Conservation (phyloP, 148 eudicot species). For the Fallopia convolvulus region DNA sequence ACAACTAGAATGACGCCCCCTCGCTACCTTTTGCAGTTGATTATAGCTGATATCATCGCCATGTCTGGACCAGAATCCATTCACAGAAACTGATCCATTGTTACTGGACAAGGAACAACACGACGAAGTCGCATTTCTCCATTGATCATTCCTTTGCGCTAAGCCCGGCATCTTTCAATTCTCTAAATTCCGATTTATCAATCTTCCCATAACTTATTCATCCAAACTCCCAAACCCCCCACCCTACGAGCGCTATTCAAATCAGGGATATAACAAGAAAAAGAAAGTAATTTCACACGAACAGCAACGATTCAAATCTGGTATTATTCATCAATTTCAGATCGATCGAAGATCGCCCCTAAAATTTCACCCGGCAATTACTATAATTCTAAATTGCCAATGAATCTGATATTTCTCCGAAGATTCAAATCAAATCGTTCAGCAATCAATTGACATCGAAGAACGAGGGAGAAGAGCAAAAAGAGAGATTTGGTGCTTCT, state of each 20-base stretch:
- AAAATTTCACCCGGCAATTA: background rate
- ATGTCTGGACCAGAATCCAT: slow-evolving; percentile 83
- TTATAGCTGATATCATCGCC: slow-evolving; percentile 59
- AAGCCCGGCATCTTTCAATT: slow-evolving; percentile 64
- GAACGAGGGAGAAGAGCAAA: background rate
- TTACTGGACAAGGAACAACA: slow-evolving; percentile 31
- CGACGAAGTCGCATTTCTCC: slow-evolving; percentile 34
- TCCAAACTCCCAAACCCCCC: slow-evolving; percentile 4
- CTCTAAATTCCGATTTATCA: slow-evolving; percentile 23
- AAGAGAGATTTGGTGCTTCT: background rate
- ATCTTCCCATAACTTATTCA: slow-evolving; percentile 19
- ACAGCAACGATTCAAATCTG: slow-evolving; percentile 19
- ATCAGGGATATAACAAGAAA: slow-evolving; percentile 2
- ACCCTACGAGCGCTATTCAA: background rate
- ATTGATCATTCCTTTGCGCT: slow-evolving; percentile 46
- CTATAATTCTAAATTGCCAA: background rate
- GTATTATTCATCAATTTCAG: slow-evolving; percentile 5
- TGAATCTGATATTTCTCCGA: slow-evolving; percentile 8
- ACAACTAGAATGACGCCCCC: background rate
- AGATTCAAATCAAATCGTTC: slow-evolving; percentile 10
- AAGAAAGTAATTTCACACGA: background rate
- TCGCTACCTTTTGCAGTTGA: slow-evolving; percentile 83
- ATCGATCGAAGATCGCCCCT: slow-evolving; percentile 11
- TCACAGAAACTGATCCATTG: slow-evolving; percentile 53
- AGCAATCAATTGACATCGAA: slow-evolving; percentile 15